Base-by-base conservation (phyloP, 2,329 filamentous ascomycete species). In the Monosporascus cannonballus region DNA sequence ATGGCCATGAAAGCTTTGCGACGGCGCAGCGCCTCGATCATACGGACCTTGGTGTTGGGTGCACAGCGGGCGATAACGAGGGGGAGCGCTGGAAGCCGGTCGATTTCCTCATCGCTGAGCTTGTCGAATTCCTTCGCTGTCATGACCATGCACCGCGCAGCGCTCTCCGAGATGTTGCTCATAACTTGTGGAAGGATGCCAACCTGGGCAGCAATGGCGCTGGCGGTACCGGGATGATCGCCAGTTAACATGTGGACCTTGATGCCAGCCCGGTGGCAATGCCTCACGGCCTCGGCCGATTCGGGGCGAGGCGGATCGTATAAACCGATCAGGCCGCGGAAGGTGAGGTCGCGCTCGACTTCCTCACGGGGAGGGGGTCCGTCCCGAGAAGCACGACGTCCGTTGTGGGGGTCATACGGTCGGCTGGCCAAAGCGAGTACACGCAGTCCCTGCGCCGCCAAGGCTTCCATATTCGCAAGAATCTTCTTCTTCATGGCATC, bases 251-350 rank as follows among this genome's bases (percentile, higher is more conserved):
- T 83, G 61, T 81, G 79, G 5, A 83, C 79, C 47, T 74, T 71
- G 49, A 83, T 80, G 45, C 80, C 80, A 37, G 79, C 80, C 47
- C 72, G 69, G 55, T 79, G 76, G 57, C 78, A 82, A 47, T 74
- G 67, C 37, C 70, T 67, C 50, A 83, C 78, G 6, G 79, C 76
- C 5, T 70, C 76, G 6, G 75, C 78, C 2, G 83, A 81, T 61
- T 85, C 83, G 0, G 77, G 72, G 3, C 83, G 81, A 57, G 83
- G 83, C 5, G 83, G 83, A 58, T 86, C 83, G 57, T 87, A 88
- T 6, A 89, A 76, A 44, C 85, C 86, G 54, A 88, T 77, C 5
- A 89, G 74, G 45, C 86, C 86, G 45, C 81, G 77, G 68, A 88
- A 87, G 45, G 74, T 74, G 25, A 89, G 76, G 42, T 82, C 74